Conservation (phyloP, 179 eudicot genomes). For the Silene coronaria region DNA sequence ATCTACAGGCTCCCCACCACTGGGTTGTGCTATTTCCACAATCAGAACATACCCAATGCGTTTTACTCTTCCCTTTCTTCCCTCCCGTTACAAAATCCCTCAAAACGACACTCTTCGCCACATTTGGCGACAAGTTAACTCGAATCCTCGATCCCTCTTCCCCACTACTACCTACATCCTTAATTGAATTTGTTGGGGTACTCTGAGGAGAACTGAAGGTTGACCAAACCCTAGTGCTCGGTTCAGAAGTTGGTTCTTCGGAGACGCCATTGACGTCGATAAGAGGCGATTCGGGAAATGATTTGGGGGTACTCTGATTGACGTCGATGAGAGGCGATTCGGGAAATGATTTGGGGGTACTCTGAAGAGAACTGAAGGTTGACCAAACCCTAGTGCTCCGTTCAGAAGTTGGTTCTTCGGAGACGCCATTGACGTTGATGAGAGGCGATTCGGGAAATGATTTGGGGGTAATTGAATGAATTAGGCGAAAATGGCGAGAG, state of each 20-base stretch:
- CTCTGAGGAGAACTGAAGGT: conserved; percentile 12
- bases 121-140: neutral
- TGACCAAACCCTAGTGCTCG: conserved; percentile 31
- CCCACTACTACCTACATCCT: conserved; percentile 5
- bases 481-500: conserved; percentile 26
- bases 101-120: neutral
- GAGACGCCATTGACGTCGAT: neutral
- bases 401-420: conserved; percentile 4
- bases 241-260: conserved; percentile 5
- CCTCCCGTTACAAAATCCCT: conserved; percentile 22
- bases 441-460: conserved; percentile 26
- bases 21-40: conserved; percentile 70
- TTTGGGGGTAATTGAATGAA: conserved; percentile 27
- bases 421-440: neutral
- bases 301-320: conserved; percentile 11
- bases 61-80: conserved; percentile 39
- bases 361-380: conserved; percentile 12
- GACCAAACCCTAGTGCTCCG: conserved; percentile 32
- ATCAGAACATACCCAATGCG: conserved; percentile 51
- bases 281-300: conserved; percentile 26
- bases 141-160: conserved; percentile 1
- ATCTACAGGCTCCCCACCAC: conserved; percentile 83
- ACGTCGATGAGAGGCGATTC: conserved; percentile 26
- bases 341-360: neutral
- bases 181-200: neutral